Conservation (phyloP, 768 basidiomycete genomes). For the Favolaschia claudopus region DNA sequence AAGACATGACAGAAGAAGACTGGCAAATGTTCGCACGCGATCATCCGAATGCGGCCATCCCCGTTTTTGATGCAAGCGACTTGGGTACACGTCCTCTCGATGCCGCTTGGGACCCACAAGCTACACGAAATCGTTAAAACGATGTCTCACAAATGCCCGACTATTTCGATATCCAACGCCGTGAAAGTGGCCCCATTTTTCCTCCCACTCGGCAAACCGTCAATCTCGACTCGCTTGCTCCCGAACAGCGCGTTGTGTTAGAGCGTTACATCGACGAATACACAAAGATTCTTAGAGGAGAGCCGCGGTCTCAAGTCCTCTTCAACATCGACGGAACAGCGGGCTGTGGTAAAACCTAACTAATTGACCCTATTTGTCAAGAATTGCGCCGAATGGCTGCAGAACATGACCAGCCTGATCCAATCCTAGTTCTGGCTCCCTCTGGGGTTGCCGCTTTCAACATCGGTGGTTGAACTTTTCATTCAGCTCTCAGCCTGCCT, state of each 20-base stretch:
- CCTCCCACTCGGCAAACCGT: background rate
- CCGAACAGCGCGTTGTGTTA: background rate
- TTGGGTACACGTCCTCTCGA: conserved; percentile 19
- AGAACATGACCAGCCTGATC: background rate
- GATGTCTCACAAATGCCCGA: background rate
- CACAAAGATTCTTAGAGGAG: background rate
- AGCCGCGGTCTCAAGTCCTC: background rate
- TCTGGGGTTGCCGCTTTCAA: conserved; percentile 16
- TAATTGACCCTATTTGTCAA: conserved; percentile 14
- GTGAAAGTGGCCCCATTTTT: background rate
- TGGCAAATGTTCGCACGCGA: conserved; percentile 1
- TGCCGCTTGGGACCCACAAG: conserved; percentile 3
- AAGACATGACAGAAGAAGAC: background rate
- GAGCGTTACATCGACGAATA: background rate
- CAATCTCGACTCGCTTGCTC: background rate
- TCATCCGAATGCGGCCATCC: background rate
- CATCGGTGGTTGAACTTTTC: background rate
- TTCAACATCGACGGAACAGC: conserved; percentile 15
- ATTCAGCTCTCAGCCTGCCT: conserved; percentile 13
- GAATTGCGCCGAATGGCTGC: conserved; percentile 2
- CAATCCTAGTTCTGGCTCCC: conserved; percentile 5
- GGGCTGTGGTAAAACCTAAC: conserved; percentile 19
- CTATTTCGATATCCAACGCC: background rate
- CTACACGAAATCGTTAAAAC: background rate
- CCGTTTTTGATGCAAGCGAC: background rate